These are phyloP conservation scores for Moesziomyces globuligerus DNA, from an alignment of 1,284 basidiomycete genomes.

Conservation along the genomic window DNA sequence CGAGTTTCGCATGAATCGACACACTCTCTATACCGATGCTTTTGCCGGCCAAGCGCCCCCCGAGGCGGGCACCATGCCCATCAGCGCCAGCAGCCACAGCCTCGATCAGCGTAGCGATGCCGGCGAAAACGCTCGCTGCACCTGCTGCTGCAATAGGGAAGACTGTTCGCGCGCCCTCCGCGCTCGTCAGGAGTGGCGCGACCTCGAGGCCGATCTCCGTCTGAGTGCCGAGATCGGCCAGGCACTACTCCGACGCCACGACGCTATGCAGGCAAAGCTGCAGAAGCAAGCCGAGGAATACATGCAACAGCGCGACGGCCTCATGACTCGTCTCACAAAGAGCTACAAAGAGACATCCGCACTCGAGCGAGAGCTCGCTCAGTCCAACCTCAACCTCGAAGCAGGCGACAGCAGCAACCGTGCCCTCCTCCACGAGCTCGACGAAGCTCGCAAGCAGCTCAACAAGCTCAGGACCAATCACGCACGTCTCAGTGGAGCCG, in stretches of 20 bases:
- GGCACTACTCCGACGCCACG: slow-evolving; percentile 84
- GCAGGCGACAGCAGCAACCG: slow-evolving; percentile 82
- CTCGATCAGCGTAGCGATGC: slow-evolving; percentile 33
- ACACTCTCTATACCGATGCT: slow-evolving; percentile 39
- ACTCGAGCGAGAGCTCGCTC: slow-evolving; percentile 76
- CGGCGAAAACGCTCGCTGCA: slow-evolving; percentile 25
- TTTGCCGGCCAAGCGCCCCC: slow-evolving; percentile 15
- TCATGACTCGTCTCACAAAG: slow-evolving; percentile 55
- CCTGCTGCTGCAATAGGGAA: slow-evolving; percentile 60
- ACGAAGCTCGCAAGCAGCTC: slow-evolving; percentile 78
- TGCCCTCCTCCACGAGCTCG: slow-evolving; percentile 78
- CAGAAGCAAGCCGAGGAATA: slow-evolving; percentile 65
- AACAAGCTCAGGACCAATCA: slow-evolving; percentile 77
- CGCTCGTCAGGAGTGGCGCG: slow-evolving; percentile 60
- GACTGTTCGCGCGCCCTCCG: slow-evolving; percentile 56
- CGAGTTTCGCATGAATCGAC: slow-evolving; percentile 57
- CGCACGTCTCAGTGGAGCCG: slow-evolving; percentile 73
- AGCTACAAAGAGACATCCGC: slow-evolving; percentile 53
- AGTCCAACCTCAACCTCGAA: slow-evolving; percentile 83
- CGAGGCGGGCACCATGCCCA: slow-evolving; percentile 7
- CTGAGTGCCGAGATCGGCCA: slow-evolving; percentile 84
- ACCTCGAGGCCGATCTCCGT: slow-evolving; percentile 63
- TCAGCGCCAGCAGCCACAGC: slow-evolving; percentile 30
- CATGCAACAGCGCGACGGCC: slow-evolving; percentile 55
- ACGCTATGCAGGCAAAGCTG: slow-evolving; percentile 78